Evolutionary conservation across 441 rosid species (phyloP), one percentile per base, ranked within the genome.

Genomic region (Populus tomentosa): DNA sequence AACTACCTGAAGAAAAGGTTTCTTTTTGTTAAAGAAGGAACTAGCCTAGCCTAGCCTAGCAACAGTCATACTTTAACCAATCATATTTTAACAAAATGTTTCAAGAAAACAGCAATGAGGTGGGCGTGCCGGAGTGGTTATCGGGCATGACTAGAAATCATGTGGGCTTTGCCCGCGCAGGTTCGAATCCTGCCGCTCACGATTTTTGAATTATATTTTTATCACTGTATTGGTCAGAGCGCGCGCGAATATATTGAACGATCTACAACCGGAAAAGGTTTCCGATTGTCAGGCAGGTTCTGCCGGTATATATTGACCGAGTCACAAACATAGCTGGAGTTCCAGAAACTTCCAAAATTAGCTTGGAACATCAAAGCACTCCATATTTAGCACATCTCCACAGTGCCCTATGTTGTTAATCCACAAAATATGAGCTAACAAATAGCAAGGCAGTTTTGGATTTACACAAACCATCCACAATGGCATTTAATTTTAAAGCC

Each of bases 141-240:
- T 46, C 56, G 56, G 88, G 89, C 93, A 91, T 90, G 93, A 89
- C 93, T 90, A 90, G 94, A 92, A 95, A 89, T 92, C 97, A 91
- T 92, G 91, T 94, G 97, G 97, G 95, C 97, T 94, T 5, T 86
- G 90, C 92, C 90, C 97, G 92, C 94, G 94, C 97, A 90, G 93
- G 95, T 91, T 94, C 92, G 95, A 90, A 89, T 94, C 93, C 92
- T 91, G 94, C 93, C 88, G 93, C 82, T 69, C 98, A 92, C 95
- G 98, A 11, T 42, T 42, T 42, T 42, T 10, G 50, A 42, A 42
- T 1, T n/a, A n/a, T 42, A 10, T 42, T 42, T 42, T 36, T 10
- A 8, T 36, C 10, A 36, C 40, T 32, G 33, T 4, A 32, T 32
- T 32, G 33, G 33, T 4, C 33, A 32, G 6, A 4, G 33, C 33